Conservation (phyloP, 257 asterid genomes). For the Sherardia arvensis region DNA sequence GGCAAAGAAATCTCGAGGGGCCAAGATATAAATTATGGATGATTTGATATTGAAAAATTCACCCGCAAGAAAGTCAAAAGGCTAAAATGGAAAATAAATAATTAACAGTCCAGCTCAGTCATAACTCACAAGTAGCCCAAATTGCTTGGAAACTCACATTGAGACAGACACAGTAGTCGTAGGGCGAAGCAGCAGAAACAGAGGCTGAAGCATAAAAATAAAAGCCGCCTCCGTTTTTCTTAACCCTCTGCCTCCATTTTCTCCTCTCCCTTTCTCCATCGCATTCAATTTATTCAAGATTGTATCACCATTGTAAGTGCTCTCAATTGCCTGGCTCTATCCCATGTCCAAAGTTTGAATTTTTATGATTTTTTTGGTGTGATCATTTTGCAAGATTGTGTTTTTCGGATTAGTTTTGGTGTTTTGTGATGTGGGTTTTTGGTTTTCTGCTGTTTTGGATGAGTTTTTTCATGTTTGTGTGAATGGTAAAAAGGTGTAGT, state of each 20-base stretch:
- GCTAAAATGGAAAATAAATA: neutral
- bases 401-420: slow-evolving; percentile 8
- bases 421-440: slow-evolving; percentile 29
- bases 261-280: slow-evolving; percentile 1
- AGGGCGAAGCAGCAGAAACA: slow-evolving; percentile 28
- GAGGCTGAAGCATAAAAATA: slow-evolving; percentile 11
- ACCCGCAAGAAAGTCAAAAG: neutral
- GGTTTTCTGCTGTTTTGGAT: slow-evolving; percentile 1
- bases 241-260: slow-evolving; percentile 28
- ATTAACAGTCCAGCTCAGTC: slow-evolving; percentile 15
- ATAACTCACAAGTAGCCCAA: slow-evolving; percentile 22
- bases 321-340: slow-evolving; percentile 10
- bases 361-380: neutral
- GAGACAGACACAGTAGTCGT: neutral
- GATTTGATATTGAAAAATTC: neutral
- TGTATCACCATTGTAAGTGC: slow-evolving; percentile 26
- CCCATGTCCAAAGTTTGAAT: neutral
- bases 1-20: neutral
- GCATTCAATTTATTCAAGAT: slow-evolving; percentile 6
- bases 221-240: slow-evolving; percentile 34
- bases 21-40: neutral
- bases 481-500: neutral
- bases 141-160: slow-evolving; percentile 38
- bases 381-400: neutral
- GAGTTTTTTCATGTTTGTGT: slow-evolving; percentile 4